phyloP scores from a whole-genome alignment of 148 eudicot genomes.

The Pouteria glomerata region DNA sequence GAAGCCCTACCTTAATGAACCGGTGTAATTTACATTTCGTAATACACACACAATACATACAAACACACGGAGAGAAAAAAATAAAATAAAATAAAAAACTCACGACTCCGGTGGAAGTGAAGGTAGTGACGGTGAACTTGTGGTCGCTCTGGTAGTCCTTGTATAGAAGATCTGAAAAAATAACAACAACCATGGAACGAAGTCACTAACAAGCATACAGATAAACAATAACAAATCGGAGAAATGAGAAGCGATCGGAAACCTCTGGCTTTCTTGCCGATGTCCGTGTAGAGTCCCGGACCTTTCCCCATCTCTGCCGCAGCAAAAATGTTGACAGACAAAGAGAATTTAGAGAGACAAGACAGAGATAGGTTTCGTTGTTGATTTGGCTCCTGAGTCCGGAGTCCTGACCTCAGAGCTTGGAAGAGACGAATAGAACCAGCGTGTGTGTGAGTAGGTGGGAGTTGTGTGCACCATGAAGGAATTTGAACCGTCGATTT shows the following conservation, averaged over 20 bases:
- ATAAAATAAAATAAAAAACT: conserved; percentile 17
- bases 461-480: not conserved
- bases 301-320: conserved; percentile 63
- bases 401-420: not conserved
- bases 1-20: not conserved
- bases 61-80: not conserved
- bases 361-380: not conserved
- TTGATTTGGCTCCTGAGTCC: not conserved
- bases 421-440: conserved; percentile 7
- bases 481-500: not conserved
- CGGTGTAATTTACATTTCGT: not conserved
- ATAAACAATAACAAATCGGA: not conserved
- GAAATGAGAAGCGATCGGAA: not conserved
- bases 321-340: not conserved
- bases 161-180: conserved; percentile 69
- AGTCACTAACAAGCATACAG: not conserved
- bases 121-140: conserved; percentile 69
- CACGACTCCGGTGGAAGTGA: conserved; percentile 64
- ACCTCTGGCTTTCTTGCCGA: conserved; percentile 93
- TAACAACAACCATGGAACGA: not conserved
- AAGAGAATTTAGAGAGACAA: not conserved
- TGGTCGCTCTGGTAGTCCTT: conserved; percentile 79
- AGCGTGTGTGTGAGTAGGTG: not conserved
- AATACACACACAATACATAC: not conserved
- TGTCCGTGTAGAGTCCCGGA: conserved; percentile 91